Conservation (phyloP, 148 eudicot species). For the Fagopyrum homotropicum region DNA sequence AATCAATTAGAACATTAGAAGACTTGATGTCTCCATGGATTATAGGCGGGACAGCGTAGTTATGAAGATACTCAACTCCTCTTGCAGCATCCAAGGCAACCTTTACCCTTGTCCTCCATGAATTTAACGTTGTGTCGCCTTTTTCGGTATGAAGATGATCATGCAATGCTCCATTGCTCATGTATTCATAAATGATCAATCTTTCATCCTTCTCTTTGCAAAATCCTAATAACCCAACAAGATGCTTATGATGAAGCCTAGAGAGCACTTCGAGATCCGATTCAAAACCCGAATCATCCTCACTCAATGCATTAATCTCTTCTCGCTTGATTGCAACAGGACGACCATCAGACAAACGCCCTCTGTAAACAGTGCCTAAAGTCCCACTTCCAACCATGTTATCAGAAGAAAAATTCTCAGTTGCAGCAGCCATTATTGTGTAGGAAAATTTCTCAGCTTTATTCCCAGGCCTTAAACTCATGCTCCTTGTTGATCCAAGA, state of each 20-base stretch:
- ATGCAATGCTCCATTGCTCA: constrained; percentile 45
- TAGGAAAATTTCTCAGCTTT: constrained; percentile 38
- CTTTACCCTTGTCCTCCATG: constrained; percentile 55
- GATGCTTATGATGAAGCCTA: constrained; percentile 56
- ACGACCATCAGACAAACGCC: constrained; percentile 40
- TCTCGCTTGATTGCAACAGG: constrained; percentile 59
- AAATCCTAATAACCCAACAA: constrained; percentile 53
- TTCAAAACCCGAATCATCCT: constrained; percentile 24
- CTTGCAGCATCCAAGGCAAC: constrained; percentile 54
- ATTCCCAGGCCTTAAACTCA: constrained; percentile 28
- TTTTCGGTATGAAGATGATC: constrained; percentile 37
- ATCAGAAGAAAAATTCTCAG: constrained; percentile 40
- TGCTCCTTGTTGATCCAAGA: constrained; percentile 35
- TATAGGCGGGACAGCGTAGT: constrained; percentile 60
- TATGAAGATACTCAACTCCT: constrained; percentile 62
- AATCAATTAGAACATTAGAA: constrained; percentile 50
- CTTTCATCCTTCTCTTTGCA: constrained; percentile 48
- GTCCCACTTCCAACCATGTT: constrained; percentile 56
- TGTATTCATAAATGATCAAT: constrained; percentile 49
- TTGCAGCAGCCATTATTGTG: constrained; percentile 36
- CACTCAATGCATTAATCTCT: constrained; percentile 14
- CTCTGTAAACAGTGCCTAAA: constrained; percentile 46
- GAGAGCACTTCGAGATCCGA: constrained; percentile 29
- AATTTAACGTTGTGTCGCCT: constrained; percentile 24
- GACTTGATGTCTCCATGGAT: constrained; percentile 60